Evolutionary conservation across 148 eudicot genomes (phyloP).

Genomic region (Pharnaceum exiguum): DNA sequence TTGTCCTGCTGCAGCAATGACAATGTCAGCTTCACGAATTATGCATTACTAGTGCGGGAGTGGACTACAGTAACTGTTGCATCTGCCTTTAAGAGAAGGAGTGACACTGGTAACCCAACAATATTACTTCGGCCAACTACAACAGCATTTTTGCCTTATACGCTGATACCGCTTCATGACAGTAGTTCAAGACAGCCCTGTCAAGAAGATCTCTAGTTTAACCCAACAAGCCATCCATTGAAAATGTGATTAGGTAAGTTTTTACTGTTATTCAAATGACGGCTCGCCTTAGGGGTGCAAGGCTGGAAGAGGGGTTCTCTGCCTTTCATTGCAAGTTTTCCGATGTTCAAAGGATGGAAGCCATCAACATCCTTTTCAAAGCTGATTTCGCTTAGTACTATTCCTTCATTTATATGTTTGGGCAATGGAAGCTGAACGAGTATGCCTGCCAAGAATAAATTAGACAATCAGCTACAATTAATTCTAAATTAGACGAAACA

Average conservation of each 20-base stretch:
- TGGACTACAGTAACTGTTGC: conserved; percentile 89
- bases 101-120: conserved; percentile 70
- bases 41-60: conserved; percentile 65
- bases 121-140: conserved; percentile 98
- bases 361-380: conserved; percentile 98
- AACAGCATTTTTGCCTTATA: conserved; percentile 87
- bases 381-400: conserved; percentile 63
- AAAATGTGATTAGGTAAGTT: no score
- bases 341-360: conserved; percentile 97
- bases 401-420: conserved; percentile 93
- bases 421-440: conserved; percentile 97
- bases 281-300: conserved; percentile 99
- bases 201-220: not conserved
- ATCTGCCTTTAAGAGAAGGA: conserved; percentile 88
- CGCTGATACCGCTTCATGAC: conserved; percentile 57
- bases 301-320: conserved; percentile 93
- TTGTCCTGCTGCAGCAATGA: conserved; percentile 98
- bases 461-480: not conserved
- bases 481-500: not conserved
- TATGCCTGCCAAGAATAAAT: conserved; percentile 52
- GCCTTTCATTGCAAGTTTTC: conserved; percentile 99
- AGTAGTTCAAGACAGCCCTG: conserved; percentile 47
- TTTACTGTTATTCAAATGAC: no score
- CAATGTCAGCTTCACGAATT: conserved; percentile 86
- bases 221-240: not conserved